Percentiles rank a stretch among this genome's conserved stretches.
phyloP scores from a whole-genome alignment of 2,329 filamentous ascomycete genomes.

The Colletotrichum paranaense region DNA sequence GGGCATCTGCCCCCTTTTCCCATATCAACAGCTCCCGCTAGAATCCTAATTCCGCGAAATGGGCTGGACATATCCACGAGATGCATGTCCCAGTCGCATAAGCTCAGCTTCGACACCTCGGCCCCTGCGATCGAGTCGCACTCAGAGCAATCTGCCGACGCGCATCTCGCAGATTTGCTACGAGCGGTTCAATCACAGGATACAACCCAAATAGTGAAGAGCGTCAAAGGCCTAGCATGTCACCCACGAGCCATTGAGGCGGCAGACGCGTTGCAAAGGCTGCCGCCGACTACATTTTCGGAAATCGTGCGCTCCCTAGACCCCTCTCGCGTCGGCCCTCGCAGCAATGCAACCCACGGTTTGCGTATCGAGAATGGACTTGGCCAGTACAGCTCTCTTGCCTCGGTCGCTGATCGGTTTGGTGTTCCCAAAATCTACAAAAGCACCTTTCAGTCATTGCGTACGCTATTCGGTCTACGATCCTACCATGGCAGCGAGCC shows the following conservation, averaged over 20 bases:
- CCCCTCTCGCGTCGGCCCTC: slow-evolving; percentile 60
- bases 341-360: slow-evolving; percentile 60
- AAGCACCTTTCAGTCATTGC: slow-evolving; percentile 48
- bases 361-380: slow-evolving; percentile 52
- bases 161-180: slow-evolving; percentile 38
- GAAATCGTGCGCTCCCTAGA: slow-evolving; percentile 73
- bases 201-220: slow-evolving; percentile 37
- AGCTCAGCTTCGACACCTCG: not conserved
- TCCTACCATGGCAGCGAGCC: slow-evolving; percentile 41
- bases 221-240: slow-evolving; percentile 43
- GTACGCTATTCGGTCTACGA: slow-evolving; percentile 49
- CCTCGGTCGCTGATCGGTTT: slow-evolving; percentile 51
- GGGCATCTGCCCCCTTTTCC: not conserved
- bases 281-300: slow-evolving; percentile 69
- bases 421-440: slow-evolving; percentile 58
- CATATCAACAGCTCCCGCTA: not conserved
- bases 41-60: not conserved
- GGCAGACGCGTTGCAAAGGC: slow-evolving; percentile 20
- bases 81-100: not conserved
- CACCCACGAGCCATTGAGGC: slow-evolving; percentile 12
- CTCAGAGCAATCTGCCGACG: not conserved
- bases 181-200: slow-evolving; percentile 46
- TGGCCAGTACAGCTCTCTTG: slow-evolving; percentile 51
- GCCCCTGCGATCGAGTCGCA: not conserved
- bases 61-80: not conserved